These are phyloP conservation scores for Vickermania spadyakhi DNA, from an alignment of 208 protist genomes.

Conservation along the genomic window DNA sequence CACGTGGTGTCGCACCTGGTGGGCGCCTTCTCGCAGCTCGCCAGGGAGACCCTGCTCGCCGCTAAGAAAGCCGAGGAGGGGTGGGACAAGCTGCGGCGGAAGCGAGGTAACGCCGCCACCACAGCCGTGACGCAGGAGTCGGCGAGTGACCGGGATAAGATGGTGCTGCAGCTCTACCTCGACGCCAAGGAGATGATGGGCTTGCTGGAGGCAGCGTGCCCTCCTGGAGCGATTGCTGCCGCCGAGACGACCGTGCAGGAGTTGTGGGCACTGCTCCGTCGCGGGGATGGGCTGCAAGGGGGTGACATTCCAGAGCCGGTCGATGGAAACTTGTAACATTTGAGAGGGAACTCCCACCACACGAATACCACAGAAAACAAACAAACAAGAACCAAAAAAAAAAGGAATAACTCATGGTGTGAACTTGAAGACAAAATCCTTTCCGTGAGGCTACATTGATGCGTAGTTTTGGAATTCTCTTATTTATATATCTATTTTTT, in stretches of 20 bases:
- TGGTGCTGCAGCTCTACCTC: slow-evolving; percentile 76
- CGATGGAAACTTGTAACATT: too few relatives aligned
- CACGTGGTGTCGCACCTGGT: not conserved
- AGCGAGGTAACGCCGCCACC: slow-evolving; percentile 29
- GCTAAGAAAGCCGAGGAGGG: slow-evolving; percentile 84
- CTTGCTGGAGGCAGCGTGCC: slow-evolving; percentile 1
- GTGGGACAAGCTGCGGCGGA: slow-evolving; percentile 80
- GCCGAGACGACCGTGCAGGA: slow-evolving; percentile 11
- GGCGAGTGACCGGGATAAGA: slow-evolving; percentile 79
- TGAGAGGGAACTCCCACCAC: too few relatives aligned
- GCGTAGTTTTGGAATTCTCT: too few relatives aligned
- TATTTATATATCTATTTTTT: too few relatives aligned
- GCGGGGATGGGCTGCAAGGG: too few relatives aligned
- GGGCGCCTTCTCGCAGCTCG: slow-evolving; percentile 27
- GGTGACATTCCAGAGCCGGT: too few relatives aligned
- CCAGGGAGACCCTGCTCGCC: slow-evolving; percentile 61
- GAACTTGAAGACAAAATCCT: too few relatives aligned
- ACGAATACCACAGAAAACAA: not conserved
- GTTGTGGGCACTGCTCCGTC: slow-evolving; percentile 33
- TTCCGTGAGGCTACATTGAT: too few relatives aligned
- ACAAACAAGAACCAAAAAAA: slow-evolving; percentile 7
- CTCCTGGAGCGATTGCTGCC: slow-evolving; percentile 3
- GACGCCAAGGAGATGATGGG: slow-evolving; percentile 47
- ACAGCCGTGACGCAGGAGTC: slow-evolving; percentile 27
- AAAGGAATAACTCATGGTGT: not conserved